Base-by-base conservation (phyloP, 129 eudicot genomes). In the Flaveria trinervia region DNA sequence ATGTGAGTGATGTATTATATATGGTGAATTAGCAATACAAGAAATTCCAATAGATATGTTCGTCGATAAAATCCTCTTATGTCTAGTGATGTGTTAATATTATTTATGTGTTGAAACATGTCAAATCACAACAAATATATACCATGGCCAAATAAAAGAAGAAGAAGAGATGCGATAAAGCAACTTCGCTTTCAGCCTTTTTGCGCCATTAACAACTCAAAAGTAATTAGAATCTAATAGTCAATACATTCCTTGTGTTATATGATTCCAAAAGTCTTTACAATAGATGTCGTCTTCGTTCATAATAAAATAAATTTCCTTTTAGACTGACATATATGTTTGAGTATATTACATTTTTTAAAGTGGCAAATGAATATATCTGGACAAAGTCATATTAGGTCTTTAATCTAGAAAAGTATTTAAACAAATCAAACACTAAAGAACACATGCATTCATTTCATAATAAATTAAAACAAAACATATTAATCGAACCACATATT, bases 211-310 rank as follows among this genome's bases (percentile, higher is more conserved):
- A 57, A 23, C 16, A 57, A 57, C 65, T 9, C 65, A 57, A 57
- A 57, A 57, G 65, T 57, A 57, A 22, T 23, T 57, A 57, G 33
- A 57, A 57, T 57, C 65, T 28, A 57, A 52, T 17, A 52, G 22
- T 52, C 9, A 52, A 57, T 20, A 57, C 64, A 56, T 56, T 56
- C 30, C 64, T 18, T 18, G 65, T 9, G 14, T 57, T 57, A n/a
- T 57, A 57, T 20, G 33, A 57, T 57, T 57, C 65, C 65, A 55
- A 55, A 55, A 36, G 41, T 36, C 41, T 36, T 36, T 36, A 36
- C 7, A 15, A 55, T 55, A 17, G 22, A 55, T 17, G 61, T 23
- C 61, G 11, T 17, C 23, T 55, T 55, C 12, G 17, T 55, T 55
- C 17, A 55, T 55, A 17, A 54, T 54, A 54, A 18, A 20, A 56